Evolutionary conservation across 805 yeast genomes (phyloP), one percentile per base, ranked within the genome.

Genomic region (Kodamaea kakaduensis): DNA sequence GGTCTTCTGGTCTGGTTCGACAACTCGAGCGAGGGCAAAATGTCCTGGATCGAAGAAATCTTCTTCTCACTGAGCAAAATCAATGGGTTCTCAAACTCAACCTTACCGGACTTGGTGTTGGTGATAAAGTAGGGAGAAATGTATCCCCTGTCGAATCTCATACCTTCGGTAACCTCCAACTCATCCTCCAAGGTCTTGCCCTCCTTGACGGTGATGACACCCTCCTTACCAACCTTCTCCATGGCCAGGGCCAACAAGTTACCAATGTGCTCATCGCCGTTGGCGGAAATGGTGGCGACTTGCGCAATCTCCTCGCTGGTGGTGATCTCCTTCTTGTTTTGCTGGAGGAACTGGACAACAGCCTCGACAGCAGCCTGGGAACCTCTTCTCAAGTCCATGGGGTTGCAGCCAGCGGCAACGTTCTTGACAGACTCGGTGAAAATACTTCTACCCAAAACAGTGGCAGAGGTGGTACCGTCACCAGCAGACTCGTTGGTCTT

Each of bases 221-320:
- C 98, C 64, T 90, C 97, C 69, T 90, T 88, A 52, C 98, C 98
- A 42, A 90, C 98, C 65, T 89, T 89, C 69, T 88, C 97, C 94
- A 90, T 90, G 47, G 98, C 97, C 37, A 82, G 77, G 36, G 97
- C 96, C 58, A 90, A 75, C 50, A 93, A 71, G 58, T 75, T 70
- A 61, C 98, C 98, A 48, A 90, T 84, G 71, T 89, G 96, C 19
- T 73, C 57, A 60, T 90, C 98, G 46, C 97, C 97, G 63, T 90
- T 90, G 46, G 97, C 97, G 37, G 96, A 86, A 54, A 90, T 90
- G 38, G 97, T 86, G 43, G 98, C 98, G 33, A 90, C 97, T 72
- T 90, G 97, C 25, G 96, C 96, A 51, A 90, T 87, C 69, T 90
- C 97, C 48, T 81, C 95, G 40, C 88, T 77, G 40, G 95, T 85